phyloP scores from a whole-genome alignment of 768 basidiomycete species.

The Russula virescens region DNA sequence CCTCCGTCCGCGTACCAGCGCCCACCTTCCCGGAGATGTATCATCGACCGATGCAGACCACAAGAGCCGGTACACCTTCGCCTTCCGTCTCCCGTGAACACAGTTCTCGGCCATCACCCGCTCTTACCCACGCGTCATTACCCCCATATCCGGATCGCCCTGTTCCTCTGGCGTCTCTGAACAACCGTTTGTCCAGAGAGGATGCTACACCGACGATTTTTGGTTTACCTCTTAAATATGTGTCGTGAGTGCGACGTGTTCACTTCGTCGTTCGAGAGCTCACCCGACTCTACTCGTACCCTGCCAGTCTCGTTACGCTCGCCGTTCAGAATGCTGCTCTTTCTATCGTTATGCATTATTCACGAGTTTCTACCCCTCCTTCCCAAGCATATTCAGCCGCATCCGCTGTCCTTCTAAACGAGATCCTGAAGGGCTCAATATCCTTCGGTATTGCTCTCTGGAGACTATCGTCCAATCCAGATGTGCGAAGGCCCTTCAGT shows the following conservation, averaged over 20 bases:
- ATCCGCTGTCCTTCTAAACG: slow-evolving; percentile 89
- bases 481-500: slow-evolving; percentile 37
- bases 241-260: slow-evolving; percentile 51
- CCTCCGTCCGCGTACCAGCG: slow-evolving; percentile 19
- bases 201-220: slow-evolving; percentile 47
- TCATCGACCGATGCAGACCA: slow-evolving; percentile 52
- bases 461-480: slow-evolving; percentile 37
- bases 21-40: slow-evolving; percentile 48
- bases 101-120: slow-evolving; percentile 34
- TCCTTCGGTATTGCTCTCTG: slow-evolving; percentile 73
- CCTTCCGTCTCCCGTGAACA: slow-evolving; percentile 34
- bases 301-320: slow-evolving; percentile 65
- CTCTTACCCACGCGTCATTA: slow-evolving; percentile 5
- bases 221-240: slow-evolving; percentile 73
- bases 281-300: slow-evolving; percentile 4
- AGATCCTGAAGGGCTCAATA: slow-evolving; percentile 89
- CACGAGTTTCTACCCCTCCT: slow-evolving; percentile 79
- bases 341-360: slow-evolving; percentile 98
- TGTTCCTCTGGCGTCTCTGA: slow-evolving; percentile 18
- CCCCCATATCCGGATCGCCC: slow-evolving; percentile 18
- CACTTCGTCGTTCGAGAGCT: not conserved
- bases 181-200: slow-evolving; percentile 11
- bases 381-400: slow-evolving; percentile 87
- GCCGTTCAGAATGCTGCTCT: slow-evolving; percentile 94
- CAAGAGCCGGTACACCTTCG: slow-evolving; percentile 45